Evolutionary conservation across 129 eudicot genomes (phyloP), one percentile per base, ranked within the genome.

Genomic region (Ambrosia trifida): DNA sequence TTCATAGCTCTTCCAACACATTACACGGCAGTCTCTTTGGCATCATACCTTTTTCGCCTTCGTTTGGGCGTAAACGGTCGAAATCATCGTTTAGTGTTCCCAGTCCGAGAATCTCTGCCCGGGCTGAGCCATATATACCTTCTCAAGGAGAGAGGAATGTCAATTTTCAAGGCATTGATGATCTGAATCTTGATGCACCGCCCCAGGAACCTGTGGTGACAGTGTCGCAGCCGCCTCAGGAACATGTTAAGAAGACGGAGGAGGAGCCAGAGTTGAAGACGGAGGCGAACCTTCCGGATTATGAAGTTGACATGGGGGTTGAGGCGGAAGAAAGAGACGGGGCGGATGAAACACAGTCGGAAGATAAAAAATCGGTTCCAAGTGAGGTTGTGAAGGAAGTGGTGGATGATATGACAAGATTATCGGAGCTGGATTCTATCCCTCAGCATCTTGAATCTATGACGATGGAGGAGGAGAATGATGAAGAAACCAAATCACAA

Each of bases 371-470:
- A 73, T 85, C 95, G 0, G 88, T 75, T 18, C 82, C 97, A 32
- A 79, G 91, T 61, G 99, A 89, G 85, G 93, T 89, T 45, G 97
- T 94, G 41, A 94, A 94, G 85, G 96, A 94, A 75, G 38, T 94
- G n/a, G 99, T 94, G 47, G 86, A 90, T 41, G 89, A 84, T 67
- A 44, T 78, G n/a, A 76, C 61, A 1, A 77, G 99, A 44, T 50
- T 94, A 71, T 75, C 90, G 1, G 99, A 87, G 80, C 95, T 94
- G n/a, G 97, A 94, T 79, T 84, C 81, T 0, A 89, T 94, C 19
- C 89, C 97, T 6, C 96, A 87, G 59, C 97, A 94, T 12, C 93
- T 94, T 49, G 99, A 94, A 77, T 82, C 97, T 3, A 71, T 94
- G 86, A 87, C 90, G 89, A 69, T 43, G n/a, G n/a, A n/a, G 11